Conservation (phyloP, 2,329 filamentous ascomycete genomes). For the Aspergillus awamori region DNA sequence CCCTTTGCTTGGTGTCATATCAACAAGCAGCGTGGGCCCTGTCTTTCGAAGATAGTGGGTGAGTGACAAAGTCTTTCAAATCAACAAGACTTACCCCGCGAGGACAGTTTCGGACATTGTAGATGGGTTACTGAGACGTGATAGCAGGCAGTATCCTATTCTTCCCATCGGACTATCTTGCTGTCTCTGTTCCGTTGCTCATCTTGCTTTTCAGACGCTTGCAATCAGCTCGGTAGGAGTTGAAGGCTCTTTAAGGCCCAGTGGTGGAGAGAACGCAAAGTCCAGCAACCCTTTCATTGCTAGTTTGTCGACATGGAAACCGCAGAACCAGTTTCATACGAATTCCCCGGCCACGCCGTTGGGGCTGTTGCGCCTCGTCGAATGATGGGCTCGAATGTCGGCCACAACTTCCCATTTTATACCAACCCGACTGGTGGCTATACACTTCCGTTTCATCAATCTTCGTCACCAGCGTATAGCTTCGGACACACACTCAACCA, state of each 20-base stretch:
- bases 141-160: neutral
- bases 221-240: neutral
- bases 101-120: neutral
- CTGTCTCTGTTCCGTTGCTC: neutral
- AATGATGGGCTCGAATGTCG: conserved; percentile 39
- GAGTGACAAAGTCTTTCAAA: neutral
- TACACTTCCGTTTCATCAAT: conserved; percentile 40
- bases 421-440: conserved; percentile 40
- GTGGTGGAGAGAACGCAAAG: neutral
- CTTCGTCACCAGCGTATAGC: conserved; percentile 34
- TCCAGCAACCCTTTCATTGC: neutral
- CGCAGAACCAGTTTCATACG: conserved; percentile 44
- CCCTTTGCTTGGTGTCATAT: conserved; percentile 7
- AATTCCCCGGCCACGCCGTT: conserved; percentile 42
- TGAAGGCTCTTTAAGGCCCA: neutral
- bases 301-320: conserved; percentile 39
- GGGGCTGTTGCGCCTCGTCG: conserved; percentile 41
- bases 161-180: neutral
- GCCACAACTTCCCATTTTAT: conserved; percentile 42
- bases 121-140: neutral
- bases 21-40: neutral
- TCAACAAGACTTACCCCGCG: neutral
- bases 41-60: neutral
- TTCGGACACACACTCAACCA: conserved; percentile 39
- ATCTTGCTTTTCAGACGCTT: neutral